Evolutionary conservation across 805 yeast genomes (phyloP), one percentile per base, ranked within the genome.

Genomic region (Teunomyces aglyptinius): DNA sequence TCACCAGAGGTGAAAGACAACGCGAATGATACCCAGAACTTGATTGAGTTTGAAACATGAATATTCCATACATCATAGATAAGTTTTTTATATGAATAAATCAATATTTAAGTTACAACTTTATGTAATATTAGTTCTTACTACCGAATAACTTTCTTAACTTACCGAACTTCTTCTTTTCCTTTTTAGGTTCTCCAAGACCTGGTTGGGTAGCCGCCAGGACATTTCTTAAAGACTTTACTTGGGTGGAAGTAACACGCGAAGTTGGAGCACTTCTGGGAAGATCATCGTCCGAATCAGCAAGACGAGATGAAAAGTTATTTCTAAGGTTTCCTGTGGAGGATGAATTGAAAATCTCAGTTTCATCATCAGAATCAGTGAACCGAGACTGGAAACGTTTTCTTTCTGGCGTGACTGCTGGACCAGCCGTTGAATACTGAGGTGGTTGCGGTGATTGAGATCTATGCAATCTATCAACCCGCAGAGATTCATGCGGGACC

Each of bases 11-110:
- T 8, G 12, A 36, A 22, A 10, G 27, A 36, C 27, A n/a, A 6
- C 12, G 49, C 50, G 38, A 49, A 42, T 40, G 45, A 39, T 40
- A 49, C 43, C 33, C 56, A 54, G 18, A 67, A 71, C 43, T 59
- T 76, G 44, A 74, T 76, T 44, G 81, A 77, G 50, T 76, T 76
- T 55, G 77, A 72, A 51, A 67, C 70, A 19, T 63, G 32, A 44
- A 40, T 16, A 29, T 32, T 36, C 28, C 8, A 13, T n/a, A 22
- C 39, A 15, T 16, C 33, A 38, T 20, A 28, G 26, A 38, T 18
- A 18, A 8, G 13, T 18, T 29, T 22, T 38, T 13, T 16, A 15
- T 32, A 13, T 27, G 40, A 36, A 28, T 32, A 20, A 26, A 40
- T 24, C 42, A 46, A 33, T 38, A 31, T 31, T 12, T 31, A 31